phyloP scores from a whole-genome alignment of 495 filamentous ascomycete species.

The Viridothelium virens region DNA sequence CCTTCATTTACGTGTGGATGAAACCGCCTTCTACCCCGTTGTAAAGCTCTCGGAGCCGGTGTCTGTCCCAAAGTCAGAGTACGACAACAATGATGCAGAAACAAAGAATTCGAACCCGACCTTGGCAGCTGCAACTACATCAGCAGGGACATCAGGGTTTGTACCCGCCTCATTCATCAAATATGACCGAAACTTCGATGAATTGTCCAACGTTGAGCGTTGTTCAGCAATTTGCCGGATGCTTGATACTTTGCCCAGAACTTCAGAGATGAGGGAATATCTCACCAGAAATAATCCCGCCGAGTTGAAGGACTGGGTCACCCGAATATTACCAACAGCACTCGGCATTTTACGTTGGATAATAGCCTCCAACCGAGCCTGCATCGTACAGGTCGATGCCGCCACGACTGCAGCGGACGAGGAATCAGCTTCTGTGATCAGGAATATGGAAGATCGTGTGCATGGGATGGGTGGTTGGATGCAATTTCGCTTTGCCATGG shows the following conservation, averaged over 20 bases:
- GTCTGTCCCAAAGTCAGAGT: neutral
- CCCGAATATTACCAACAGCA: conserved; percentile 57
- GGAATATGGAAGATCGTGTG: conserved; percentile 46
- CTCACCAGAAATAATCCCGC: conserved; percentile 40
- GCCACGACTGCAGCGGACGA: conserved; percentile 16
- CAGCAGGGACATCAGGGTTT: conserved; percentile 22
- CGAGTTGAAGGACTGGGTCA: conserved; percentile 52
- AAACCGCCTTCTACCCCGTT: conserved; percentile 33
- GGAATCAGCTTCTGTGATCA: conserved; percentile 23
- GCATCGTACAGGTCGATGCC: conserved; percentile 63
- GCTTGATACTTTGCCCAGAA: conserved; percentile 59
- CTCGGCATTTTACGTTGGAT: conserved; percentile 76
- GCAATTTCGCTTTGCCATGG: conserved; percentile 84
- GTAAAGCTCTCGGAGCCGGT: conserved; percentile 29
- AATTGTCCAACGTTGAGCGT: conserved; percentile 44
- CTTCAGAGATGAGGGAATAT: conserved; percentile 56
- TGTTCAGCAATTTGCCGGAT: conserved; percentile 48
- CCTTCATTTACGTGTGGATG: conserved; percentile 40
- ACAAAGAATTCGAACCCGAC: neutral
- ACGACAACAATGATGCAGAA: neutral
- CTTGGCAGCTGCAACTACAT: neutral
- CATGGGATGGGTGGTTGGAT: conserved; percentile 59
- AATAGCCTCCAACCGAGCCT: conserved; percentile 82
- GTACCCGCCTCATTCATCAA: conserved; percentile 26
- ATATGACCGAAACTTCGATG: conserved; percentile 54